These are phyloP conservation scores for Colletotrichum somersetense DNA, from an alignment of 2,329 filamentous ascomycete species.

Conservation along the genomic window DNA sequence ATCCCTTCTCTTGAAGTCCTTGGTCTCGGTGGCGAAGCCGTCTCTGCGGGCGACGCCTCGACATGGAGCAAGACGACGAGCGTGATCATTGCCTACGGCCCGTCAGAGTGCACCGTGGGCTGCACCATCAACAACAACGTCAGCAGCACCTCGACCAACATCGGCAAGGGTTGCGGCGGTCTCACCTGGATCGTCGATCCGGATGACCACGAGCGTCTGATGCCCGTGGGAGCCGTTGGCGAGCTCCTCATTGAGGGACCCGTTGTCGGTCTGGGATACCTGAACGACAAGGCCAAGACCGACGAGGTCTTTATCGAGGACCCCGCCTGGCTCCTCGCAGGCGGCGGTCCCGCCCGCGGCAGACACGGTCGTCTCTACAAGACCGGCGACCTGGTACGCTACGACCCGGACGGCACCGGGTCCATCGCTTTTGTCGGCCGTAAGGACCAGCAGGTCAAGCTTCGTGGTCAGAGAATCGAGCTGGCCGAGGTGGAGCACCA, in stretches of 20 bases:
- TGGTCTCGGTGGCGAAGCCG: conserved; percentile 64
- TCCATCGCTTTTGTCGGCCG: conserved; percentile 70
- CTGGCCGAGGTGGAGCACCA: conserved; percentile 67
- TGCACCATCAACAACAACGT: conserved; percentile 63
- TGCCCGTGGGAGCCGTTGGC: conserved; percentile 62
- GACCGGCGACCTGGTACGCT: conserved; percentile 70
- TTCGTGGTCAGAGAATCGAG: conserved; percentile 75
- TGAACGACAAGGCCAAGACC: conserved; percentile 70
- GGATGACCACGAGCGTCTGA: conserved; percentile 59
- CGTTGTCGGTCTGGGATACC: conserved; percentile 72
- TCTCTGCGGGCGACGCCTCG: conserved; percentile 63
- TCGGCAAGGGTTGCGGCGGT: conserved; percentile 62
- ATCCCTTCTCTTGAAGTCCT: conserved; percentile 62
- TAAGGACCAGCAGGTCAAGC: conserved; percentile 77
- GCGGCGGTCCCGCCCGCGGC: conserved; percentile 55
- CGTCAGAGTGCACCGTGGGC: conserved; percentile 67
- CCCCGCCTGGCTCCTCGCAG: conserved; percentile 63
- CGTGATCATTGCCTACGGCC: conserved; percentile 66
- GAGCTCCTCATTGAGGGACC: conserved; percentile 69
- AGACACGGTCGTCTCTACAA: conserved; percentile 65
- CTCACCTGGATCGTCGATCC: conserved; percentile 66
- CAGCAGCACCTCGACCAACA: conserved; percentile 56
- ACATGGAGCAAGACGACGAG: conserved; percentile 60
- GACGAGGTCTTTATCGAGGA: conserved; percentile 68
- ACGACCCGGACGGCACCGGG: conserved; percentile 65